Percentiles rank a stretch among this genome's conserved stretches.
Evolutionary conservation across 2,329 filamentous ascomycete genomes (phyloP).

Genomic region (Uncinocarpus reesii): DNA sequence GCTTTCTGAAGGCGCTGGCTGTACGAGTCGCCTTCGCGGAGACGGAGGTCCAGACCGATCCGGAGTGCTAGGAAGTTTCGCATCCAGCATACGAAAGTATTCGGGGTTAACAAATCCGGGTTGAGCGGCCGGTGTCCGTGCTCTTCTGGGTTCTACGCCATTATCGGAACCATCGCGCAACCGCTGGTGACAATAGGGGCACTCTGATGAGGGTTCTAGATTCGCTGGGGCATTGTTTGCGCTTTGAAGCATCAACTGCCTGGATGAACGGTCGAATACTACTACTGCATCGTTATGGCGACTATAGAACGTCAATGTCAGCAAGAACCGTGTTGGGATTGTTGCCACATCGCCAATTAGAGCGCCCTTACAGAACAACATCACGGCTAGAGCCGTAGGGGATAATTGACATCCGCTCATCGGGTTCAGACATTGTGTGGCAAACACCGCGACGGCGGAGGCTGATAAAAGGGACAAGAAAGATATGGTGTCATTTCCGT

Average conservation of each 20-base stretch:
- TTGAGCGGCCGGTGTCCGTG: constrained; percentile 26
- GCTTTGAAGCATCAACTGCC: constrained; percentile 70
- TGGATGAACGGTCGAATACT: constrained; percentile 74
- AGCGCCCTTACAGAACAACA: constrained; percentile 36
- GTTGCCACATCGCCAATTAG: background rate
- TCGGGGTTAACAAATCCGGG: constrained; percentile 76
- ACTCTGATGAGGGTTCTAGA: constrained; percentile 52
- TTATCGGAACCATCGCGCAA: constrained; percentile 43
- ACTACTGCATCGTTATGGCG: constrained; percentile 90
- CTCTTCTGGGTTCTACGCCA: constrained; percentile 26
- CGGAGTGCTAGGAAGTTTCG: constrained; percentile 37
- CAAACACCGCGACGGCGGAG: background rate
- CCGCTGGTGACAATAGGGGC: constrained; percentile 82
- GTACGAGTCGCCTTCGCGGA: constrained; percentile 39
- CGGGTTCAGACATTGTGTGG: constrained; percentile 15
- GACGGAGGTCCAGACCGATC: constrained; percentile 33
- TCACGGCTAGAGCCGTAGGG: constrained; percentile 36
- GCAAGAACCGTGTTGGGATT: constrained; percentile 12
- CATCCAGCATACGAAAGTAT: constrained; percentile 87
- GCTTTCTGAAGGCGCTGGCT: constrained; percentile 36
- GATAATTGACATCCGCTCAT: constrained; percentile 32
- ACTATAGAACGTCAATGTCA: constrained; percentile 39
- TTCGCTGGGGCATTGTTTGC: constrained; percentile 38
- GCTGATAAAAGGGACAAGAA: constrained; percentile 1
- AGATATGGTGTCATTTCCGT: constrained; percentile 11